These are phyloP conservation scores for Hymenoscyphus salicellus DNA, from an alignment of 2,329 filamentous ascomycete genomes.

Conservation along the genomic window DNA sequence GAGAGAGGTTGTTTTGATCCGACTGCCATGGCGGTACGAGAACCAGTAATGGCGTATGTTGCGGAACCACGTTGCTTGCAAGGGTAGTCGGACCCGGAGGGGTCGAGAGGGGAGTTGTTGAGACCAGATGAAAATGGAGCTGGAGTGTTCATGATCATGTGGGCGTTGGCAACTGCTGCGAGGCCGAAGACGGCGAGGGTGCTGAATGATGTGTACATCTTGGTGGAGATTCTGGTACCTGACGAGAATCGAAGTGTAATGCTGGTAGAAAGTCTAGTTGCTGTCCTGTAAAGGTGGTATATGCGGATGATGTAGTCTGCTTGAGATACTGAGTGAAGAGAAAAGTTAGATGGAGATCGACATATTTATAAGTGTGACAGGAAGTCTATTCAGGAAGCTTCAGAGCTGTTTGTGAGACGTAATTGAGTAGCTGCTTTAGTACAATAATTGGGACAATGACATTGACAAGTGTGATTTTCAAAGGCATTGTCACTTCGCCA, in stretches of 20 bases:
- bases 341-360: neutral
- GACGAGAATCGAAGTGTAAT: slow-evolving; percentile 19
- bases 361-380: neutral
- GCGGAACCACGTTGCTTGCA: slow-evolving; percentile 65
- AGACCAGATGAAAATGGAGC: slow-evolving; percentile 55
- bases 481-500: neutral
- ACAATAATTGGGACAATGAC: neutral
- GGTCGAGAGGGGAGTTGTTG: slow-evolving; percentile 63
- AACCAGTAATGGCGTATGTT: slow-evolving; percentile 46
- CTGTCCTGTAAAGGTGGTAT: neutral
- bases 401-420: neutral
- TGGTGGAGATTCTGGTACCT: slow-evolving; percentile 32
- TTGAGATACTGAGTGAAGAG: slow-evolving; percentile 1
- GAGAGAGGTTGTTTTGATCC: slow-evolving; percentile 60
- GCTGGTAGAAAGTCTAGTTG: neutral
- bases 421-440: neutral
- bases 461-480: neutral
- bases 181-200: slow-evolving; percentile 54
- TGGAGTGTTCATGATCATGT: slow-evolving; percentile 72
- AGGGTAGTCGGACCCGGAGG: slow-evolving; percentile 68
- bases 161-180: slow-evolving; percentile 61
- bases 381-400: neutral
- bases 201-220: slow-evolving; percentile 50
- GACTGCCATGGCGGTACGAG: slow-evolving; percentile 58
- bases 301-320: neutral